Percentiles rank a stretch among this genome's conserved stretches.
Conservation (phyloP, 179 eudicot genomes). For the Camellia oleifera region DNA sequence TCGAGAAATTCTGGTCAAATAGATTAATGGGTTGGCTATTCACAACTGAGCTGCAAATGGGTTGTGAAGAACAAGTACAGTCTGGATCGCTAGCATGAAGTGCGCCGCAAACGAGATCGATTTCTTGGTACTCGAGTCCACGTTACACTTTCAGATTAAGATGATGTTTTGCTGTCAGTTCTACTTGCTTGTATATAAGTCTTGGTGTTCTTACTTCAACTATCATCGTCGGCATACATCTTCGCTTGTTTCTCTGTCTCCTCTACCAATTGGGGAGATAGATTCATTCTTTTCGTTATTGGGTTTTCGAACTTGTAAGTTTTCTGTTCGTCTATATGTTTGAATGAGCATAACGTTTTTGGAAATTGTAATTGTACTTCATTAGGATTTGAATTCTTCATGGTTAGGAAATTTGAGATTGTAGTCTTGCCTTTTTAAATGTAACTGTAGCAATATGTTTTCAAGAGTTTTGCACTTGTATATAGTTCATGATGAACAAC, state of each 20-base stretch:
- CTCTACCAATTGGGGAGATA: background rate
- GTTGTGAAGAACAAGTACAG: conserved; percentile 7
- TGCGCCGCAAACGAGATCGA: conserved; percentile 46
- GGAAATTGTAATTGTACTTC: background rate
- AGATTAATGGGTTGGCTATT: background rate
- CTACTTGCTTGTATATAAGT: conserved; percentile 12
- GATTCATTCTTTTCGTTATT: conserved; percentile 9
- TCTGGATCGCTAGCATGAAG: conserved; percentile 31
- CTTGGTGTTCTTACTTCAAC: background rate
- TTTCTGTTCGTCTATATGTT: background rate
- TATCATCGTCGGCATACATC: background rate
- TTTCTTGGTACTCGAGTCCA: conserved; percentile 25
- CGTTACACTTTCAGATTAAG: conserved; percentile 5
- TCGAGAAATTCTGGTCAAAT: conserved; percentile 18
- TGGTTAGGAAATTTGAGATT: background rate
- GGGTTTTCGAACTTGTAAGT: conserved; percentile 9
- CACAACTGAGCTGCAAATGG: conserved; percentile 13
- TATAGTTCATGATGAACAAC: background rate
- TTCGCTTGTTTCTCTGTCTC: background rate
- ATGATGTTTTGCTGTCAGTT: background rate
- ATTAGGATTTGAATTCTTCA: background rate
- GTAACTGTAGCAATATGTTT: background rate
- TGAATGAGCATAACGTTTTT: background rate
- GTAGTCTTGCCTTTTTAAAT: background rate
- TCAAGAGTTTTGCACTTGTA: background rate